Conservation (phyloP, 2,329 filamentous ascomycete genomes). For the Talaromyces sp. region DNA sequence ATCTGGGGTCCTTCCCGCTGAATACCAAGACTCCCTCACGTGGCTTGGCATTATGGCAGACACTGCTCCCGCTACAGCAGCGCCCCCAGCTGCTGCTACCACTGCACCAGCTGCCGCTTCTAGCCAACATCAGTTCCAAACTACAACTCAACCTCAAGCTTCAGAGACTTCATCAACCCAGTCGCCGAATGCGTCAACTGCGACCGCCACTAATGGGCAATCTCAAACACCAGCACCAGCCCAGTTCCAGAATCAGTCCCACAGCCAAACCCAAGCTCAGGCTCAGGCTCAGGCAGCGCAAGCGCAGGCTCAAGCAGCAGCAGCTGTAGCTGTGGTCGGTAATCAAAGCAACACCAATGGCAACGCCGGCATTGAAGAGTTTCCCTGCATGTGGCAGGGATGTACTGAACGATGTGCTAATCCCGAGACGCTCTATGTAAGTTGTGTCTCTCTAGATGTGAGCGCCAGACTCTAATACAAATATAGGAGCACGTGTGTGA, state of each 20-base stretch:
- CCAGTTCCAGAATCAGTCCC: not conserved
- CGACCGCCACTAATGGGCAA: constrained; percentile 7
- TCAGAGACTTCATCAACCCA: constrained; percentile 14
- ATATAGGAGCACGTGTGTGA: constrained; percentile 93
- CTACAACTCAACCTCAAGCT: not conserved
- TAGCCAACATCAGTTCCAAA: constrained; percentile 5
- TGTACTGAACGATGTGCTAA: constrained; percentile 59
- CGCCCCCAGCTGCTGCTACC: constrained; percentile 8
- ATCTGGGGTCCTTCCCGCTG: constrained; percentile 16
- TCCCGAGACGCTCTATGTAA: constrained; percentile 62
- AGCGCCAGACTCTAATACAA: constrained; percentile 6
- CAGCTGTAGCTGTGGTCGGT: constrained; percentile 36
- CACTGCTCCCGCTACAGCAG: constrained; percentile 18
- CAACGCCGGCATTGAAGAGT: constrained; percentile 33
- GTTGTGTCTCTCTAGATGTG: constrained; percentile 16
- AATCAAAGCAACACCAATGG: constrained; percentile 26
- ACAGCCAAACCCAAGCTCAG: constrained; percentile 13
- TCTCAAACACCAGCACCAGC: constrained; percentile 1
- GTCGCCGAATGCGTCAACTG: constrained; percentile 8
- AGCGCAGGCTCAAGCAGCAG: constrained; percentile 29
- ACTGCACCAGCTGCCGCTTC: constrained; percentile 4
- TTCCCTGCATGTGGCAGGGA: constrained; percentile 59
- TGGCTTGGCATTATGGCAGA: constrained; percentile 23
- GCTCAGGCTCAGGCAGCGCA: constrained; percentile 17
- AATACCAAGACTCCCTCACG: constrained; percentile 25